These are phyloP conservation scores for Myxozyma melibiosi DNA, from an alignment of 805 yeast genomes.

Conservation along the genomic window DNA sequence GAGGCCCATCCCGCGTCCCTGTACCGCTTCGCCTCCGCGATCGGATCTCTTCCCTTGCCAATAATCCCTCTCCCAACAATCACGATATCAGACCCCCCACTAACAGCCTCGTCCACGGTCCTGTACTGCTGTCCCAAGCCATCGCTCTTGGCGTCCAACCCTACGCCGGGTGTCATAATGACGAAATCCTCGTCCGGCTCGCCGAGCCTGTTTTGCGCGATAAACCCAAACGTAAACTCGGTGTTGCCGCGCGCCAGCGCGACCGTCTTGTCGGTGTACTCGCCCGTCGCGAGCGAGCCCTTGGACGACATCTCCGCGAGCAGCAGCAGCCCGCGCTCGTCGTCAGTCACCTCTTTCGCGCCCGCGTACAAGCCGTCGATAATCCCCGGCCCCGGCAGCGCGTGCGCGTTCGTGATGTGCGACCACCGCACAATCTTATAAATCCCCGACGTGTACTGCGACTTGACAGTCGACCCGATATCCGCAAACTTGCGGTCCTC, in stretches of 20 bases:
- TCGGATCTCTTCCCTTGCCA: slow-evolving; percentile 92
- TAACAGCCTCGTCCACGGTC: slow-evolving; percentile 80
- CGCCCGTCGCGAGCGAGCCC: slow-evolving; percentile 92
- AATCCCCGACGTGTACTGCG: slow-evolving; percentile 89
- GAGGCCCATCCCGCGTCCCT: slow-evolving; percentile 95
- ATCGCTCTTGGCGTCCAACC: slow-evolving; percentile 95
- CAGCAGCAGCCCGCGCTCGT: slow-evolving; percentile 87
- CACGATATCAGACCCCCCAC: slow-evolving; percentile 88
- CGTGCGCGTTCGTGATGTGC: slow-evolving; percentile 96
- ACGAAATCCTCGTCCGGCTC: slow-evolving; percentile 93
- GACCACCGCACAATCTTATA: slow-evolving; percentile 92
- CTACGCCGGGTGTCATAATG: slow-evolving; percentile 98
- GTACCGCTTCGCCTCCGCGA: slow-evolving; percentile 83
- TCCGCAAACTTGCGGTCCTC: slow-evolving; percentile 99
- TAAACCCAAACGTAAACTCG: slow-evolving; percentile 93
- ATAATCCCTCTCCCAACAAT: slow-evolving; percentile 98
- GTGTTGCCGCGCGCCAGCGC: slow-evolving; percentile 86
- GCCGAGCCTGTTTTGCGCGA: slow-evolving; percentile 85
- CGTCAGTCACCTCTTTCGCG: slow-evolving; percentile 52
- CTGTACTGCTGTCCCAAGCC: slow-evolving; percentile 95
- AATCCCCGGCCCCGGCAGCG: slow-evolving; percentile 93
- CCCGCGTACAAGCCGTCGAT: slow-evolving; percentile 86
- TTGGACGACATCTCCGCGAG: slow-evolving; percentile 93
- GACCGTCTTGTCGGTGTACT: slow-evolving; percentile 82
- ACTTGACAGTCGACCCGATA: slow-evolving; percentile 94